Evolutionary conservation across 1,284 basidiomycete genomes (phyloP), one percentile per base, ranked within the genome.

Genomic region (Marasmius sp.): DNA sequence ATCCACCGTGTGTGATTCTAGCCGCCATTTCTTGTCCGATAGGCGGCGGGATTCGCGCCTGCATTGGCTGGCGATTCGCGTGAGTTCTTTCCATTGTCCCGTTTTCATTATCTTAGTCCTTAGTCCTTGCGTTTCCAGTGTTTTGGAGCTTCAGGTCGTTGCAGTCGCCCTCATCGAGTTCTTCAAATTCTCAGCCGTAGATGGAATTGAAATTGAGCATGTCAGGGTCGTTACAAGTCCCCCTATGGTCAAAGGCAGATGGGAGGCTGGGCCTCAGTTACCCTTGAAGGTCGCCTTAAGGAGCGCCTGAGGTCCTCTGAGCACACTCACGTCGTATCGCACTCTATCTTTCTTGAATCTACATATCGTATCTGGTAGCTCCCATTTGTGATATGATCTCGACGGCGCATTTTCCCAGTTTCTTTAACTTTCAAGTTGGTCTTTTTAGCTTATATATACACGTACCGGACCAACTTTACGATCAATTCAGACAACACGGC

Each of bases 21-120:
- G 5, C 41, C n/a, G 12, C 11, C 6, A 2, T 12, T n/a, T n/a
- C 41, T 6, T 2, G 2, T 3, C n/a, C 41, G n/a, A 43, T n/a
- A 43, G 41, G 41, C n/a, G 41, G 41, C 3, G 41, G 41, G 12
- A n/a, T 43, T 12, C 41, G 41, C 3, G 41, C 12, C 2, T 43
- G 41, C n/a, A 43, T 43, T 43, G 41, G 41, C 12, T 43, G 41
- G 41, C 11, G 41, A 43, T 43, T 43, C n/a, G 41, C 41, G 41
- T 43, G n/a, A 3, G 41, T 43, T 12, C n/a, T n/a, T 43, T 12
- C n/a, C 41, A 43, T 12, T 43, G n/a, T 12, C 2, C 6, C 12
- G 6, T n/a, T n/a, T 2, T 3, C 11, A 43, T 68, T 3, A 69
- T 72, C 2, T 27, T n/a, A n/a, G n/a, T n/a, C n/a, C 61, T n/a